Base-by-base conservation (phyloP, 768 basidiomycete species). In the Amanita phalloides region DNA sequence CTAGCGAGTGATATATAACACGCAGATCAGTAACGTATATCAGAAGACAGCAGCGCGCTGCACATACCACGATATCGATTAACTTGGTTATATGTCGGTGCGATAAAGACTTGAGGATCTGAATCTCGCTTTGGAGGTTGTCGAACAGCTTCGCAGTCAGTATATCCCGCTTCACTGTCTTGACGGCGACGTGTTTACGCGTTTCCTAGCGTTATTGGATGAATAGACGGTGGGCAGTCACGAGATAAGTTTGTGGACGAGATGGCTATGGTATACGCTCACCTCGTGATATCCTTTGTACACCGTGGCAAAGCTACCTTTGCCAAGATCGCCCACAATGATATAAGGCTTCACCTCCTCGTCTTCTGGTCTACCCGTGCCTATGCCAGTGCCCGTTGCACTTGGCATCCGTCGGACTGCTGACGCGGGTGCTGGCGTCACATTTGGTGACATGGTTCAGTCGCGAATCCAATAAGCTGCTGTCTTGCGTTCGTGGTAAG, bases 51-150 rank as follows among this genome's bases (percentile, higher is more conserved):
- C 41, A 54, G 33, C 44, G 42, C 36, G 47, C 23, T 11, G 9
- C 13, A 61, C 73, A 56, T 64, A 96, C 93, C 55, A 97, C 82
- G 57, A 97, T 94, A 64, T 97, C 92, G 49, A 93, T 81, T 25
- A 99, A 73, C 57, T 82, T 83, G 6, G 96, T 97, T 48, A 99
- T 89, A 69, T 98, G 92, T 39, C 88, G 74, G 66, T 99, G 93
- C 4, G 85, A 88, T 47, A 97, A 78, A 1, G 84, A 83, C 71
- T 97, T 98, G 60, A 98, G 80, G 56, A 99, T 97, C 56, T 91
- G 84, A 53, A 98, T 97, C 74, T 99, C 96, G 59, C 88, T 89
- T 65, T 96, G 92, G n/a, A 98, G 79, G 63, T 97, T 98, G 71
- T 98, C 94, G 53, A 97, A 82, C 14, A 97, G 78, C 68, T 97